Evolutionary conservation across 163 green algal species (phyloP), one percentile per base, ranked within the genome.

Genomic region (Scenedesmus sp.): DNA sequence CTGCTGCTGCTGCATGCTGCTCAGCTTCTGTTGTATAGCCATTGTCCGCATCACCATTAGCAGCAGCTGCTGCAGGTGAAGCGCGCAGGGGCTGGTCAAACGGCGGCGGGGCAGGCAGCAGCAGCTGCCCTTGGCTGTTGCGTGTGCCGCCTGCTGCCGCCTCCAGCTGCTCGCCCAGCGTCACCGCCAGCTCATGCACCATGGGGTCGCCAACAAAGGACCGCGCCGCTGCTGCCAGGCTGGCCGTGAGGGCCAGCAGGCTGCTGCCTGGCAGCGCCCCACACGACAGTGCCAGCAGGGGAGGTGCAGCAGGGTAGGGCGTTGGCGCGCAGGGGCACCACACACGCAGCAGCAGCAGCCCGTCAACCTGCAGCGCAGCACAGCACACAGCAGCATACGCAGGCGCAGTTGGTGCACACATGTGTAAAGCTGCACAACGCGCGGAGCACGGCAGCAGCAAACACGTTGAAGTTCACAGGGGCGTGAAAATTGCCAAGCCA

Each of bases 121-220:
- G 4, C 62, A 79, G 18, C 62, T 66, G 60, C 8, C 56, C 59
- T 18, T 13, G 6, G 84, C 88, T 60, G 76, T 84, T 73, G 10
- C 62, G 16, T 10, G 10, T 73, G 62, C 59, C 59, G 59, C 59
- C 91, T n/a, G 88, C 62, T 62, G 67, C 88, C 9, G 79, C 76
- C 54, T 94, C 93, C 84, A 93, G 86, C 3, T 66, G 88, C 60
- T 93, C 93, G 9, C 15, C 20, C 81, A 95, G 66, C 46, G 60
- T 46, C 59, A 93, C 91, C 12, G 93, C 93, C 52, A 97, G 90
- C 46, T 96, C 94, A 84, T 97, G 94, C 52, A 97, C 81, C 92
- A 95, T 94, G 34, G 94, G 92, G 6, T 86, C 46, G 26, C 67
- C 90, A 8, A 13, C 23, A 2, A 91, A 23, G 16, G 13, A 23